phyloP scores from a whole-genome alignment of 2,329 filamentous ascomycete genomes.

The Phialemonium atrogriseum region DNA sequence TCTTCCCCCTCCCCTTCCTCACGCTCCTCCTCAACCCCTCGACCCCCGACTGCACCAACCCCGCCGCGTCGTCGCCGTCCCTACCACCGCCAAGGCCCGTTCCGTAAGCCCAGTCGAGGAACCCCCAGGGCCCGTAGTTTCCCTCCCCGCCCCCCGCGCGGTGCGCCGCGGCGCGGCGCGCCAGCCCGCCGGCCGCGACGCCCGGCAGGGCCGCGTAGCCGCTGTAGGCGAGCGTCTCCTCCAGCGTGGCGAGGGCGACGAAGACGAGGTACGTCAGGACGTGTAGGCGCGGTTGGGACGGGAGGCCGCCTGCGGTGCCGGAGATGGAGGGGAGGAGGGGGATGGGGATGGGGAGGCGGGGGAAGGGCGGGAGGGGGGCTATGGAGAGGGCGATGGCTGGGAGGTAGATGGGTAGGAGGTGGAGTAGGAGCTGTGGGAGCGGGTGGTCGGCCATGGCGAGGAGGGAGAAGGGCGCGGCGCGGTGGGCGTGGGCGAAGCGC shows the following conservation, averaged over 20 bases:
- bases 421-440: conserved; percentile 51
- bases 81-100: conserved; percentile 44
- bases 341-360: no score
- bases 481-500: conserved; percentile 41
- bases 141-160: conserved; percentile 35
- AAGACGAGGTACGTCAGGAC: conserved; percentile 65
- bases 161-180: conserved; percentile 18
- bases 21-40: conserved; percentile 19
- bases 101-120: conserved; percentile 54
- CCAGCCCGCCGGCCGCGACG: conserved; percentile 42
- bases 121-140: conserved; percentile 54
- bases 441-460: conserved; percentile 62
- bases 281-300: no score
- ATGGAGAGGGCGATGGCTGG: conserved; percentile 55
- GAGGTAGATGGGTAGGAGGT: conserved; percentile 57
- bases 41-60: conserved; percentile 24
- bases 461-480: conserved; percentile 52
- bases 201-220: conserved; percentile 56
- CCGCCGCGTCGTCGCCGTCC: conserved; percentile 40
- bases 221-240: conserved; percentile 59
- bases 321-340: conserved; percentile 14
- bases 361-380: no score
- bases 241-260: conserved; percentile 51
- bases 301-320: no score
- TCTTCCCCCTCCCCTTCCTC: conserved; percentile 14